These are phyloP conservation scores for Saccharomycopsis schoenii DNA, from an alignment of 805 yeast genomes.

Conservation along the genomic window DNA sequence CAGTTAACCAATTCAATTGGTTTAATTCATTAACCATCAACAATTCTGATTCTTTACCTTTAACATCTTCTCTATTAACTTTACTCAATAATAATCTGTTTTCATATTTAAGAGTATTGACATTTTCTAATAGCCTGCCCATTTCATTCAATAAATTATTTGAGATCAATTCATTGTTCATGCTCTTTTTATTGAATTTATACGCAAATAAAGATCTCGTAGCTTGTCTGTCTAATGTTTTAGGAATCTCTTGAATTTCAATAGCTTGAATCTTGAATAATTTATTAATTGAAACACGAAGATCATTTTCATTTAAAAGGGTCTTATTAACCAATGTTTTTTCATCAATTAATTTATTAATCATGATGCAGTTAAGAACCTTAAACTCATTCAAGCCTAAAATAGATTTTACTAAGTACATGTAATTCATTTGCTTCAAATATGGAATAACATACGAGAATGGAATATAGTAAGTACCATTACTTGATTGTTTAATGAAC, in stretches of 20 bases:
- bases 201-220: conserved; percentile 78
- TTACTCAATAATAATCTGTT: conserved; percentile 65
- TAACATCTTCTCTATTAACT: conserved; percentile 83
- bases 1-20: conserved; percentile 54
- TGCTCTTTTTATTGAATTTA: conserved; percentile 50
- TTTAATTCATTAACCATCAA: conserved; percentile 66
- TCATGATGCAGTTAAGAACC: conserved; percentile 66
- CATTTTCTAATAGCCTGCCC: conserved; percentile 39
- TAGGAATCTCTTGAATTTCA: conserved; percentile 89
- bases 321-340: conserved; percentile 69
- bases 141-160: conserved; percentile 42
- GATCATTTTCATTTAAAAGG: conserved; percentile 65
- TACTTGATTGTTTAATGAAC: conserved; percentile 50
- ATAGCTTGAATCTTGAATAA: conserved; percentile 61
- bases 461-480: conserved; percentile 54
- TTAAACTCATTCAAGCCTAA: conserved; percentile 62
- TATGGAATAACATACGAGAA: conserved; percentile 38
- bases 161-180: conserved; percentile 37
- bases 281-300: conserved; percentile 59
- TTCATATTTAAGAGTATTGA: conserved; percentile 45
- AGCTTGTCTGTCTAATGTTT: conserved; percentile 86
- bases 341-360: conserved; percentile 69
- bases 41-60: conserved; percentile 67
- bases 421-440: conserved; percentile 42
- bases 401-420: conserved; percentile 47